Evolutionary conservation across 805 yeast species (phyloP).

Genomic region (Candida glaebosa): DNA sequence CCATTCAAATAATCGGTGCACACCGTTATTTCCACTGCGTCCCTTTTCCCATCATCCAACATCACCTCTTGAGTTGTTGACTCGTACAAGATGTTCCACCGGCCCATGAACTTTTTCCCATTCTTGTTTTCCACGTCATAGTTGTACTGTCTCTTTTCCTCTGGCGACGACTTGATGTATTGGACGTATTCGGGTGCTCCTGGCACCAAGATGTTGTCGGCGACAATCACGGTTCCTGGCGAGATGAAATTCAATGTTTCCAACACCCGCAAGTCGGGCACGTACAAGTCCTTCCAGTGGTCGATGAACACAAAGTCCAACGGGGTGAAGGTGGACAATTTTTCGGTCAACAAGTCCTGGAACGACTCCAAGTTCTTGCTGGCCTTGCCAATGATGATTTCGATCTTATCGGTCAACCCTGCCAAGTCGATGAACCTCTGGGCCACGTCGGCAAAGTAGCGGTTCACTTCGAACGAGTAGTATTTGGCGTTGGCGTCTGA

Average conservation of each 20-base stretch:
- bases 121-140: conserved; percentile 18
- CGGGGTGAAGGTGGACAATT: conserved; percentile 12
- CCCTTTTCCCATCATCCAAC: conserved; percentile 12
- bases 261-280: conserved; percentile 40
- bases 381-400: conserved; percentile 32
- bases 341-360: conserved; percentile 12
- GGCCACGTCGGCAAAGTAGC: conserved; percentile 29
- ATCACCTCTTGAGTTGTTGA: conserved; percentile 21
- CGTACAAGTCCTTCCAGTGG: conserved; percentile 35
- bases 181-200: conserved; percentile 39
- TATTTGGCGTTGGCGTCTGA: conserved; percentile 23
- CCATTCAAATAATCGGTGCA: conserved; percentile 28
- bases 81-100: conserved; percentile 41
- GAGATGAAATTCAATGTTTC: conserved; percentile 38
- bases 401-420: conserved; percentile 27
- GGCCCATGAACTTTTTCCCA: conserved; percentile 28
- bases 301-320: conserved; percentile 40
- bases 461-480: conserved; percentile 31
- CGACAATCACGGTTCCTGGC: conserved; percentile 36
- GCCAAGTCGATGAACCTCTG: conserved; percentile 27
- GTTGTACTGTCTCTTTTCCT: conserved; percentile 31
- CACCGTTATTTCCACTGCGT: conserved; percentile 31
- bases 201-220: conserved; percentile 33
- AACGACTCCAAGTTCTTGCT: conserved; percentile 23
- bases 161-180: conserved; percentile 37